A percentile compares a stretch with the other conserved stretches of the same genome.
phyloP scores from a whole-genome alignment of 495 filamentous ascomycete species.

The Baudoinia panamericana region DNA sequence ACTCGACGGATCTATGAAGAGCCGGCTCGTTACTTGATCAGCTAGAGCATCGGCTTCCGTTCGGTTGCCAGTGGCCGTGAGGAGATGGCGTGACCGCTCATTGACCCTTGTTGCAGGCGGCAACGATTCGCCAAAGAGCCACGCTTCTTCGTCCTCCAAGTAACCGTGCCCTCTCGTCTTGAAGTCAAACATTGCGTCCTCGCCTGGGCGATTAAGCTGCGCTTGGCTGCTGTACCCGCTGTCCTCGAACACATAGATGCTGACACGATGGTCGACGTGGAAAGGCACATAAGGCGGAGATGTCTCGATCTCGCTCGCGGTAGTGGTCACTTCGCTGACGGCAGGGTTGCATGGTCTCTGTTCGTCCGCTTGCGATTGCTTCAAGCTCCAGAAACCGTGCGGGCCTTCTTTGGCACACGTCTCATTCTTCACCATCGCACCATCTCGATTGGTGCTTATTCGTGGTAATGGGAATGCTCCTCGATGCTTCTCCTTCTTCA shows the following conservation, averaged over 20 bases:
- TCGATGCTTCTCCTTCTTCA: conserved; percentile 12
- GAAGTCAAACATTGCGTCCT: conserved; percentile 1
- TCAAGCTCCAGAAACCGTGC: conserved; percentile 18
- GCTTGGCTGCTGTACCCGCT: neutral
- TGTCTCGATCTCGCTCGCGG: conserved; percentile 18
- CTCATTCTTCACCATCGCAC: neutral
- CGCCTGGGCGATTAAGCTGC: neutral
- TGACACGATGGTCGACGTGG: conserved; percentile 19
- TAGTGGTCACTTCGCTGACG: neutral
- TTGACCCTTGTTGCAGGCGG: conserved; percentile 11
- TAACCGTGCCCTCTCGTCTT: conserved; percentile 3
- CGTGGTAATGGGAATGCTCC: conserved; percentile 11
- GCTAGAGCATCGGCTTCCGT: no score
- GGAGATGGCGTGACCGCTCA: neutral
- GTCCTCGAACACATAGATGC: conserved; percentile 17
- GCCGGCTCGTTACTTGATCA: no score
- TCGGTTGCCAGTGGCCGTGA: neutral
- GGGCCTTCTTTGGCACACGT: conserved; percentile 4
- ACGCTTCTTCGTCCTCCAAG: conserved; percentile 3
- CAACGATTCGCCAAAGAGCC: conserved; percentile 14
- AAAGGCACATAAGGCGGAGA: conserved; percentile 21
- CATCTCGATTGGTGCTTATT: conserved; percentile 6
- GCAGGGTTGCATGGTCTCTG: neutral
- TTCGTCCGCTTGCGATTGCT: neutral
- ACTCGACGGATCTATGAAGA: no score